Evolutionary conservation across 2,329 filamentous ascomycete species (phyloP).

Genomic region (Cadophora luteo-olivacea): DNA sequence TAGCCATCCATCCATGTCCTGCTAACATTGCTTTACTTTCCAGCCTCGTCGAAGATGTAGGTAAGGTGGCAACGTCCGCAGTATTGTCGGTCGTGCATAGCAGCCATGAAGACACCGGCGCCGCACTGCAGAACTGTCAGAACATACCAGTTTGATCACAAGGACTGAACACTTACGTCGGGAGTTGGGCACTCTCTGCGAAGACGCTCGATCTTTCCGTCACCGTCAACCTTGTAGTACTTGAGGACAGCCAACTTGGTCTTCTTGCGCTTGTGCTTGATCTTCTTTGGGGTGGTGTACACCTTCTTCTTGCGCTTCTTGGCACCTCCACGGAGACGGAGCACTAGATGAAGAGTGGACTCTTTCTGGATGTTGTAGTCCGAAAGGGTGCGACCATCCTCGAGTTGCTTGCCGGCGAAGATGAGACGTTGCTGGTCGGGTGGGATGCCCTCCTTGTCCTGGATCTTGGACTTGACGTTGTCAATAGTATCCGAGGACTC

Average conservation of each 20-base stretch:
- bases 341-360: conserved; percentile 96
- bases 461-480: conserved; percentile 99
- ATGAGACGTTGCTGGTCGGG: conserved; percentile 99
- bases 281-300: conserved; percentile 99
- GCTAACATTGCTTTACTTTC: conserved; percentile 37
- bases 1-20: conserved; percentile 26
- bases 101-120: conserved; percentile 99
- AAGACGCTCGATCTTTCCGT: conserved; percentile 99
- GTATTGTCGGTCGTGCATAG: conserved; percentile 96
- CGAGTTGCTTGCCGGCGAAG: conserved; percentile 99
- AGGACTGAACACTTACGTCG: conserved; percentile 66
- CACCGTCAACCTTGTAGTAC: conserved; percentile 99
- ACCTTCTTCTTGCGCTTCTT: conserved; percentile 99
- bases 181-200: conserved; percentile 95
- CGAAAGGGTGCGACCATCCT: conserved; percentile 97
- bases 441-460: conserved; percentile 99
- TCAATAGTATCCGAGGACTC: conserved; percentile 99
- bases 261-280: conserved; percentile 99
- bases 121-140: conserved; percentile 74
- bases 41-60: conserved; percentile 72
- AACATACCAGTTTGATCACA: conserved; percentile 14
- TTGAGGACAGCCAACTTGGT: conserved; percentile 99
- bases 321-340: conserved; percentile 96
- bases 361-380: conserved; percentile 99
- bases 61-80: conserved; percentile 72